Evolutionary conservation across 1,139 yeast species (phyloP), one percentile per base, ranked within the genome.

Genomic region (Meyerozyma sp.): DNA sequence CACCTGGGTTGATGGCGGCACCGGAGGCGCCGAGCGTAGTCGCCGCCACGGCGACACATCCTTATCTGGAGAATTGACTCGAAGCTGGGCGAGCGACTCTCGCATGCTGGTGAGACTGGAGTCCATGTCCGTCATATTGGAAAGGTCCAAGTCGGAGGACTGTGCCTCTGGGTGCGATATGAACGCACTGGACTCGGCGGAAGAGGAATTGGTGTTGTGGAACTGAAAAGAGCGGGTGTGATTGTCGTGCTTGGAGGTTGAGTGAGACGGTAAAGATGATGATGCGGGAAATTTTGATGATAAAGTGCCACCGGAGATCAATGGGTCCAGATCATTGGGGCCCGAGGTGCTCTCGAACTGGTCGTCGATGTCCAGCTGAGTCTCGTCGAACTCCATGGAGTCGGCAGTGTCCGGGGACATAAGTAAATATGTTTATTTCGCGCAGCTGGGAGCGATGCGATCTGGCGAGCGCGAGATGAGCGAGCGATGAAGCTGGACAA

Each of bases 151-250:
- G 10, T 40, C 39, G 8, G 39, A 39, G n/a, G 43, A 13, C 18
- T 40, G 36, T 14, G 39, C 32, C 34, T 43, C 61, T 11, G 65
- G 68, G 35, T 63, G 53, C 11, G 67, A 54, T 13, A 65, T 54
- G 41, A 66, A 65, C 4, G 70, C 68, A 45, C 69, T 63, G n/a
- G 69, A 65, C 8, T 42, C 40, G 13, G 44, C 51, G 10, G 34
- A 8, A 21, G 34, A 30, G n/a, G 34, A 40, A 16, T 21, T n/a
- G 23, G 9, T 32, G 14, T 26, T 36, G 10, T 32, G 37, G 29
- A 32, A 32, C 37, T 27, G 23, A 8, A 20, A 18, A 30, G 14
- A n/a, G 11, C 30, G 35, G 20, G 18, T 28, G 32, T 25, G n/a
- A n/a, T 23, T n/a, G 39, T 25, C 23, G 6, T 16, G 21, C 18